phyloP scores from a whole-genome alignment of 306 rosid species.

The Ormosia emarginata region DNA sequence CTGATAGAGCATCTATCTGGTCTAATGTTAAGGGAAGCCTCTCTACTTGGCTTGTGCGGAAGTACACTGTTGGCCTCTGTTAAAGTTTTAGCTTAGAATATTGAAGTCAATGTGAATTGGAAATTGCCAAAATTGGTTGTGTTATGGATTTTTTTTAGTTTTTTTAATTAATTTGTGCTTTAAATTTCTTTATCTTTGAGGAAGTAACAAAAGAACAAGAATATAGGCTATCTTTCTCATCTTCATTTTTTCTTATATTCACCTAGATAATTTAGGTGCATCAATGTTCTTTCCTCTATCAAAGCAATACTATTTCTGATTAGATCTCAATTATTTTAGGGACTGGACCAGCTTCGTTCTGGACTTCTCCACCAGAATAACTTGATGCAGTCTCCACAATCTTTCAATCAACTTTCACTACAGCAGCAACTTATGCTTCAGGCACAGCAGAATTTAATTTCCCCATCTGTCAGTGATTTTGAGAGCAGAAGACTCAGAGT shows the following conservation, averaged over 20 bases:
- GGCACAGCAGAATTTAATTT: slow-evolving; percentile 45
- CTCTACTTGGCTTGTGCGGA: not conserved
- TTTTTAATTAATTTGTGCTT: not conserved
- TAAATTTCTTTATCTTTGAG: not conserved
- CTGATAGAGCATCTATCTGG: not conserved
- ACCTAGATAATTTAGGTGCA: not conserved
- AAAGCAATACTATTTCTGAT: slow-evolving; percentile 10
- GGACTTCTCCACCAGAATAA: slow-evolving; percentile 46
- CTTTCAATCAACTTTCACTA: slow-evolving; percentile 45
- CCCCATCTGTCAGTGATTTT: slow-evolving; percentile 43
- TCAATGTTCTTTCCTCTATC: slow-evolving; percentile 10
- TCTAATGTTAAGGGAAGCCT: not conserved
- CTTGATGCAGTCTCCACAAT: slow-evolving; percentile 50
- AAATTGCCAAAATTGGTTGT: not conserved
- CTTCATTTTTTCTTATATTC: not conserved
- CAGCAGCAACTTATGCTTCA: slow-evolving; percentile 57
- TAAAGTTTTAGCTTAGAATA: not conserved
- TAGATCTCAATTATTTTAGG: slow-evolving; percentile 43
- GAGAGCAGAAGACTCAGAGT: slow-evolving; percentile 38
- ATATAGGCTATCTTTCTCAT: not conserved
- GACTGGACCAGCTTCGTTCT: slow-evolving; percentile 46
- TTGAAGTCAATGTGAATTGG: not conserved
- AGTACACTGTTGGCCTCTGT: not conserved
- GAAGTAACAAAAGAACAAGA: not conserved
- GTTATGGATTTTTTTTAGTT: not conserved